A percentile compares a stretch with the other conserved stretches of the same genome.
These are phyloP conservation scores for Haplosporangium sp. DNA, from an alignment of 371 early-diverging fungal species.

Conservation along the genomic window DNA sequence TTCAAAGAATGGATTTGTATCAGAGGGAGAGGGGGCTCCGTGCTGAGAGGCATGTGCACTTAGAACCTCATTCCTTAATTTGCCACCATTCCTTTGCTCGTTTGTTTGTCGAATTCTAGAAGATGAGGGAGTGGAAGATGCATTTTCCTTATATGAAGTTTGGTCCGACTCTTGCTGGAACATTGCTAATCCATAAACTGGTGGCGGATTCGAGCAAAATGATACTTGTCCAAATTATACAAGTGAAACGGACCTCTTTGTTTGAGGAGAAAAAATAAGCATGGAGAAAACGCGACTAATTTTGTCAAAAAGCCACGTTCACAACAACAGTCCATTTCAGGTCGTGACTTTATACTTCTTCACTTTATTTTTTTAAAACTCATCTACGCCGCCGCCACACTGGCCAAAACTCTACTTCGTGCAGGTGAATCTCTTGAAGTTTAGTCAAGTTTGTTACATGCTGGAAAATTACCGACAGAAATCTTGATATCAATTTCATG, in stretches of 20 bases:
- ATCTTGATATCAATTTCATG: background rate
- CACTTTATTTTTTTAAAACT: too few relatives aligned
- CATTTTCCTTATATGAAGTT: background rate
- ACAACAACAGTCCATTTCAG: background rate
- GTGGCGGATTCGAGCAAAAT: too few relatives aligned
- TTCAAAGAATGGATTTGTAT: conserved; percentile 11
- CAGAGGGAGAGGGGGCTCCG: background rate
- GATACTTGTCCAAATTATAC: background rate
- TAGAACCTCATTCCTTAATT: background rate
- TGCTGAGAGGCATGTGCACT: background rate
- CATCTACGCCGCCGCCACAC: too few relatives aligned
- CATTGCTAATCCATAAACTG: background rate
- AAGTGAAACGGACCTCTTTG: background rate
- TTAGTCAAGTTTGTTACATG: too few relatives aligned
- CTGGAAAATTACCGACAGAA: too few relatives aligned
- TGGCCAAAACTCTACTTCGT: too few relatives aligned
- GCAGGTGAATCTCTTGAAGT: too few relatives aligned
- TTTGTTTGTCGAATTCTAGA: background rate
- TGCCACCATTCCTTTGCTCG: conserved; percentile 11
- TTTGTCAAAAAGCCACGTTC: conserved; percentile 1
- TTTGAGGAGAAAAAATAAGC: background rate
- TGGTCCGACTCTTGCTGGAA: background rate
- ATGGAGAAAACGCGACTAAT: conserved; percentile 2
- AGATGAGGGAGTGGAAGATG: background rate
- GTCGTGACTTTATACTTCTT: background rate